Base-by-base conservation (phyloP, 306 rosid species). In the Neltuma alba region DNA sequence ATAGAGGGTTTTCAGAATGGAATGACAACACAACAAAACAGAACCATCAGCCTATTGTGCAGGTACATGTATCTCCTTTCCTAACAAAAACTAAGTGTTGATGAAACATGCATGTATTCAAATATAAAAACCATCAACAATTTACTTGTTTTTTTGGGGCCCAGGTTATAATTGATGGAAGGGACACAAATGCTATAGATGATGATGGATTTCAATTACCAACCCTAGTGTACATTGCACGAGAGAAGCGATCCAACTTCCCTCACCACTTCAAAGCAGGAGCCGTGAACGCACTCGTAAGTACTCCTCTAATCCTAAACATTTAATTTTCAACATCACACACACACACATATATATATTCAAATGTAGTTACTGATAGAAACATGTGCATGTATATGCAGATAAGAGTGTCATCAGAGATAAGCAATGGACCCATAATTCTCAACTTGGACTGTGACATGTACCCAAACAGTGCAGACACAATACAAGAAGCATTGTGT, bases 181-280 rank as follows among this genome's bases (percentile, higher is more conserved):
- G 88, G 65, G 89, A 86, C 76, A 20, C 8, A 30, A 77, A 55
- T 68, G 45, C 50, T 33, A 69, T 83, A 41, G 97, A 93, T 62
- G 74, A 65, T 16, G 89, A 86, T 27, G 92, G 92, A 65, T 28
- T 40, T 74, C 82, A 37, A 74, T 70, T 89, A 45, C 92, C 94
- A 20, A 89, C 78, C 0, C 27, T 91, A 1, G 97, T 91, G 25
- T 93, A 93, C 77, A 23, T 89, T 91, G 85, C 96, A 42, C 76
- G 96, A 12, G 96, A 93, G 76, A 91, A 93, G 80, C 77, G 91
- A 82, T 90, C 90, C 16, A 67, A 81, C 1, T 83, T 45, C 37
- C 94, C 86, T 25, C 97, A 90, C 83, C 63, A 90, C 75, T 92
- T 90, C 85, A 92, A 92, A 89, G 97, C 93, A 9, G 96, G 97